Evolutionary conservation across 169 alveolate genomes (phyloP), one percentile per base, ranked within the genome.

Genomic region (Plasmodium ovale): DNA sequence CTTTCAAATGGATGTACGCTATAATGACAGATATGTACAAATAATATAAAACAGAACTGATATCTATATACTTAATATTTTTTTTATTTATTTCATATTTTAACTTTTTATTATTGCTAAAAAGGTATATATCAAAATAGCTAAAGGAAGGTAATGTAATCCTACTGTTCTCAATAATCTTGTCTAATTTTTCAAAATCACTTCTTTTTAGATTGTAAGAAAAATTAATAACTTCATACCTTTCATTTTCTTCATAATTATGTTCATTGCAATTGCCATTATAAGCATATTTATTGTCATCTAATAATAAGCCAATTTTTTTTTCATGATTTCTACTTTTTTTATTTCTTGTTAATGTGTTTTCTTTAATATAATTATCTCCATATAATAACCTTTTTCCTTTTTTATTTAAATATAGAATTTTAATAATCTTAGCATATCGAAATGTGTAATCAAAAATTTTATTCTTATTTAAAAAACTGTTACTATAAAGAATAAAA

Each of bases 31-130:
- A 62, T 39, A 82, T 33, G 42, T 82, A 82, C 0, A 82, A 44
- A 25, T 44, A 65, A 82, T 65, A 82, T 7, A 82, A 23, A 39
- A 82, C 74, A 7, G 90, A 82, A 27, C 33, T 51, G 5, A 82
- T 53, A 16, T 82, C 82, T 33, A 82, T 82, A 25, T 82, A 82
- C 33, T 82, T 82, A 51, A 82, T 65, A 12, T 82, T 82, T 16
- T 82, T 82, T 69, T 82, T 82, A 53, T 82, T 82, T n/a, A 82
- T 82, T 82, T 82, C 90, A 33, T 82, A 82, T 49, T 82, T 82
- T 31, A 82, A 47, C 49, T 82, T 82, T 64, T 82, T 82, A 35
- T 82, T 82, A 51, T 82, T 82, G 58, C 90, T 82, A 65, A 82
- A 82, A 65, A 82, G 49, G 21, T 82, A 82, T 65, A 82, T 82